Evolutionary conservation across 257 asterid species (phyloP), one percentile per base, ranked within the genome.

Genomic region (Knoxia roxburghii): DNA sequence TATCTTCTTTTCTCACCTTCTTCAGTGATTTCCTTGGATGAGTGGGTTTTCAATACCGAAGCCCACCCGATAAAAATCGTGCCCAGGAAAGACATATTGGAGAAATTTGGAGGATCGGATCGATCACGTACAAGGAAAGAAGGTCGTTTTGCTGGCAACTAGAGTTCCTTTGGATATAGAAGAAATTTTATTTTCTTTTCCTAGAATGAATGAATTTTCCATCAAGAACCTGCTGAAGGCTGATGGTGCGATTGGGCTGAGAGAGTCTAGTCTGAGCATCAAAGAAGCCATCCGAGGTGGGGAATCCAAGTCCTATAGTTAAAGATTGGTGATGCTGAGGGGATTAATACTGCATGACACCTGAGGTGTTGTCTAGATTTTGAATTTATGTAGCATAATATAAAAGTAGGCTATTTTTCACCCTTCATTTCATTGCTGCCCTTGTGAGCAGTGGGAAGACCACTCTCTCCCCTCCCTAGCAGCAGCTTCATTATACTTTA

Each of bases 31-130:
- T 73, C 99, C 41, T 86, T 95, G 48, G 98, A 95, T 33, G 97
- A 95, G 79, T 95, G 99, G 99, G 99, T 95, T 50, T 95, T 95
- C 51, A 95, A 95, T 83, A 95, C 99, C 1, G 99, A 95, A 78
- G 99, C 99, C 0, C 99, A 95, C 87, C 99, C 98, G 37, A 76
- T 95, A 64, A 89, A 76, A 72, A 89, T 95, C n/a, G 78, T 76
- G n/a, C 12, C 90, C 53, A 82, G 99, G 43, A 70, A 77, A 24
- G 85, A 79, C 73, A 76, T 69, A 3, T 64, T 35, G 24, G 72
- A 41, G 3, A 79, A 60, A 59, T 73, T 56, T 26, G 86, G 78
- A 65, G 71, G 64, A 8, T 75, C 76, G 18, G 69, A 73, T 21
- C 81, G 87, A 67, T 68, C 89, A 49, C 95, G 89, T 20, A 84